These are phyloP conservation scores for Isoetes taiwanensis DNA, from an alignment of 75 land plant genomes.

Conservation along the genomic window DNA sequence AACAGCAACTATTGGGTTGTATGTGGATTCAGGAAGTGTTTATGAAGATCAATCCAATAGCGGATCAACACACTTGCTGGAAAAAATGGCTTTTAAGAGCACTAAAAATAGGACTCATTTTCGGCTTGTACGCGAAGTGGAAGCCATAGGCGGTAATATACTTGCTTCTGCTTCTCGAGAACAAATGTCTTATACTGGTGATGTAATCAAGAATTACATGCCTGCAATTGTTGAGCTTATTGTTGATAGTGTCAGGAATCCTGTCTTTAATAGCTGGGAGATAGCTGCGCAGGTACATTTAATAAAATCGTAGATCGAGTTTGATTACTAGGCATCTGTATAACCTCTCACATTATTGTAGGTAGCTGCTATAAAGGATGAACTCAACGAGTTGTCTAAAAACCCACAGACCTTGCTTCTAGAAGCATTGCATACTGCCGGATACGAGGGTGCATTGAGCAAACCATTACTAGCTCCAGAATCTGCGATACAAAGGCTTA, in stretches of 20 bases:
- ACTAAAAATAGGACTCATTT: slow-evolving; percentile 74
- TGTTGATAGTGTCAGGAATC: slow-evolving; percentile 72
- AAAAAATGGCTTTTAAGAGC: slow-evolving; percentile 87
- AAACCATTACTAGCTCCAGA: slow-evolving; percentile 74
- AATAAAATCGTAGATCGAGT: too few species aligned
- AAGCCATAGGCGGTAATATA: slow-evolving; percentile 88
- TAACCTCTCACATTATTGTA: slow-evolving; percentile 12
- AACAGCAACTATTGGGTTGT: slow-evolving; percentile 64
- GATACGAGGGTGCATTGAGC: slow-evolving; percentile 59
- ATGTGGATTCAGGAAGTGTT: slow-evolving; percentile 70
- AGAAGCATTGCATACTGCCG: slow-evolving; percentile 86
- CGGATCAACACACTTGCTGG: slow-evolving; percentile 73
- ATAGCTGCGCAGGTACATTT: slow-evolving; percentile 90
- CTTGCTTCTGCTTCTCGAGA: slow-evolving; percentile 73
- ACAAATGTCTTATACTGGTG: slow-evolving; percentile 83
- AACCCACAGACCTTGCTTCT: slow-evolving; percentile 67
- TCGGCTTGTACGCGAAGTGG: slow-evolving; percentile 76
- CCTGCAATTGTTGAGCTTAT: slow-evolving; percentile 93
- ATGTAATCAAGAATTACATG: slow-evolving; percentile 65
- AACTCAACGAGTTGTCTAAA: slow-evolving; percentile 49
- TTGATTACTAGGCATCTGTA: background rate
- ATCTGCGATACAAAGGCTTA: slow-evolving; percentile 49
- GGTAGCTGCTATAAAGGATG: slow-evolving; percentile 61
- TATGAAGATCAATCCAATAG: slow-evolving; percentile 51
- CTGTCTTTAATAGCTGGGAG: slow-evolving; percentile 89